Base-by-base conservation (phyloP, 176 grass and related monocot genomes). In the Juncus effusus region DNA sequence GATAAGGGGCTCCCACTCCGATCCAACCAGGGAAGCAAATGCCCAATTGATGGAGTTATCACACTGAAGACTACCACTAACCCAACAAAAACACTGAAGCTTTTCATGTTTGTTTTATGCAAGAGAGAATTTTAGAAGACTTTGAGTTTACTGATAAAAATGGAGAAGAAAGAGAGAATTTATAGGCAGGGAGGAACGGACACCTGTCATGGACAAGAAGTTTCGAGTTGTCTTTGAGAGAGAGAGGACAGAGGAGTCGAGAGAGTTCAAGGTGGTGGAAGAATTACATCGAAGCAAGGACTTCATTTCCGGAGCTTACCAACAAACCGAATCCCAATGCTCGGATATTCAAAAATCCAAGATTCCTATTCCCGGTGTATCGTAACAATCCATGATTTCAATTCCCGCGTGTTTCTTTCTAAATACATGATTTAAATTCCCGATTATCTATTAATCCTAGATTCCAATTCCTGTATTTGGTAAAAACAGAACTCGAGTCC, bases 21-120 rank as follows among this genome's bases (percentile, higher is more conserved):
- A 63, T 77, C 83, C 61, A 88, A 58, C 87, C 87, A 96, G 47
- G 92, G 87, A 2, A 88, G 54, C n/a, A 91, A 54, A 40, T 78
- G 76, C 47, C 77, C 84, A n/a, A 37, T 53, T 1, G 74, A 64
- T 14, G 70, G 52, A 4, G 66, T 37, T 62, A 37, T 28, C 10
- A 35, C 36, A 39, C 53, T 61, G 2, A 72, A 41, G 1, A 72
- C 1, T 10, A 16, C 4, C n/a, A 13, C 64, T n/a, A 12, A 6
- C 2, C 36, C 16, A 9, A 13, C 19, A 12, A 41, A 39, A n/a
- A 54, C 61, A 3, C 7, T 5, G 12, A 35, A 68, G 36, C 8
- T 74, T 39, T 54, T 68, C 54, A 58, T 54, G 11, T 59, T 55
- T 44, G 7, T 36, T 15, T 63, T 39, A 28, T 40, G 14, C 14